Evolutionary conservation across 176 grass and related monocot species (phyloP), one percentile per base, ranked within the genome.

Genomic region (Saccharum spontaneum): DNA sequence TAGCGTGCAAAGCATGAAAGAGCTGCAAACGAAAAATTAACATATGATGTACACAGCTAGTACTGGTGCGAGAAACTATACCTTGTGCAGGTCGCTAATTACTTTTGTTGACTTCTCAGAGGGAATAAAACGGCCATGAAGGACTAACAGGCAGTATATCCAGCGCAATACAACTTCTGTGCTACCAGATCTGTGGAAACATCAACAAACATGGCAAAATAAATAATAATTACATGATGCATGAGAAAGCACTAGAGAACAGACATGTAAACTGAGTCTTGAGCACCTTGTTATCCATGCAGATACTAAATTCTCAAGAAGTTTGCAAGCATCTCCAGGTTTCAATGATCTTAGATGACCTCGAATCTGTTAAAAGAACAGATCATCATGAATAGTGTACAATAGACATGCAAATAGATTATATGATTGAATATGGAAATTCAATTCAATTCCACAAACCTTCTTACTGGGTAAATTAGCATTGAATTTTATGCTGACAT

Each of bases 81-180:
- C 97, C 97, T 94, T 90, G 41, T 94, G 81, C n/a, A 98, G 76
- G 77, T 22, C 45, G 39, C 79, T 81, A 75, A 92, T 63, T 60
- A 90, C 39, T 85, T 89, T 86, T 74, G 37, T 75, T 4, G 90
- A 84, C 69, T 95, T 89, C 69, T 92, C 77, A 52, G 77, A 86
- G 31, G 64, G 79, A 49, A 96, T 95, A 82, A 78, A 89, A 40
- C 69, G 91, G 54, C 97, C 93, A 76, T 96, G 93, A 70, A 86
- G 86, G 71, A 91, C 86, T 39, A 98, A 81, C 69, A 98, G 72
- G 65, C 69, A 95, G 79, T 96, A 98, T 84, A 98, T 90, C 93
- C 91, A 98, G 39, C 75, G 85, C 33, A 96, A 77, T 82, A 94
- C 76, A 95, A 94, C 33, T 67, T 88, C 88, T 71, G 78, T 36